Evolutionary conservation across 192 early-diverging fungal genomes (phyloP).

Genomic region (Rhizophagus clarus): DNA sequence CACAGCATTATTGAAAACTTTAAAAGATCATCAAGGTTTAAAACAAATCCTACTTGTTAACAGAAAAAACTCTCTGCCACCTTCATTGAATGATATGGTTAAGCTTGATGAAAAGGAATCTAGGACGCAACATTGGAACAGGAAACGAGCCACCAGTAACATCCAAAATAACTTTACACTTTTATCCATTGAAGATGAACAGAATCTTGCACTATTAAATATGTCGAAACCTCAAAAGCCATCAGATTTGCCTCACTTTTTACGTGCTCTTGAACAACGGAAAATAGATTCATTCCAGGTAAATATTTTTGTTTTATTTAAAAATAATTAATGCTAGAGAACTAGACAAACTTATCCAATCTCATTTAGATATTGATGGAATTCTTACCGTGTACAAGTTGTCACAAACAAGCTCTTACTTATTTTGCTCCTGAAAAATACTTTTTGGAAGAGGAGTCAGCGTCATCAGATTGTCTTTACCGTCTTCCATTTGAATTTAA

Average conservation of each 20-base stretch:
- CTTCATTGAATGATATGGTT: background rate
- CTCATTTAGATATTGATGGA: background rate
- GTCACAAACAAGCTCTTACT: constrained; percentile 1
- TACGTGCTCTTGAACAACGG: background rate
- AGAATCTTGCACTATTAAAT: background rate
- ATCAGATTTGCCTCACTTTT: background rate
- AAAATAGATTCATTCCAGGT: constrained; percentile 1
- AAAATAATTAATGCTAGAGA: background rate
- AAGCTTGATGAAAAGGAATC: background rate
- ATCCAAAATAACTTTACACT: background rate
- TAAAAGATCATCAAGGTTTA: background rate
- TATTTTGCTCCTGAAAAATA: constrained; percentile 15
- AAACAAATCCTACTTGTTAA: background rate
- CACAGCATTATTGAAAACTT: background rate
- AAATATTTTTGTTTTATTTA: background rate
- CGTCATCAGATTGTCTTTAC: background rate
- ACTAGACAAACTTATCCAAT: background rate
- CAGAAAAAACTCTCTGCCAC: background rate
- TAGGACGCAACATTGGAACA: background rate
- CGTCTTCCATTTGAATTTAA: constrained; percentile 29
- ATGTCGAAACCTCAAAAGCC: background rate
- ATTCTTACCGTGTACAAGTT: constrained; percentile 10
- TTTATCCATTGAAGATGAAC: constrained; percentile 6
- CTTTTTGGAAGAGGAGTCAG: background rate
- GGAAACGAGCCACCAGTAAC: too few relatives aligned